Evolutionary conservation across 495 filamentous ascomycete species (phyloP).

Genomic region (Hypoxylon cercidicola): DNA sequence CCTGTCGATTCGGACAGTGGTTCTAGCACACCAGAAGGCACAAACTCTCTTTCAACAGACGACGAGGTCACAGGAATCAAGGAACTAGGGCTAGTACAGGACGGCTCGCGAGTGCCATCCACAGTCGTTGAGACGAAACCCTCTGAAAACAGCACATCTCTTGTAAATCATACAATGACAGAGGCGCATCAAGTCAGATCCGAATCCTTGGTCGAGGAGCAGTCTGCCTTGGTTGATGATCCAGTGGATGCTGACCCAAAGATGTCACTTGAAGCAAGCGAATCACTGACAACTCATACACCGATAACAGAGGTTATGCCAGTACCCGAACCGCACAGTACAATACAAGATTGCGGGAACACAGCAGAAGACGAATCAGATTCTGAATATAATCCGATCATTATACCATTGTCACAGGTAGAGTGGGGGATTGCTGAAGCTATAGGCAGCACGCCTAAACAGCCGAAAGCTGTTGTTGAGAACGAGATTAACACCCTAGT

Average conservation of each 20-base stretch:
- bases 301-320: background rate
- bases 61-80: background rate
- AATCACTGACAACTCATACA: background rate
- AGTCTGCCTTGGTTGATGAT: conserved; percentile 30
- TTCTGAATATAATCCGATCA: conserved; percentile 9
- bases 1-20: background rate
- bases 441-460: background rate
- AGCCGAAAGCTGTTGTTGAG: background rate
- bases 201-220: conserved; percentile 21
- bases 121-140: background rate
- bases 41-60: background rate
- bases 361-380: conserved; percentile 11
- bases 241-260: conserved; percentile 20
- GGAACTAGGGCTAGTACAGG: background rate
- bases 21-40: background rate
- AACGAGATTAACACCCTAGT: background rate
- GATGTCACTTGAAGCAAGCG: background rate
- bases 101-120: background rate
- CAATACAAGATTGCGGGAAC: background rate
- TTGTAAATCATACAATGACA: background rate
- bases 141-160: background rate
- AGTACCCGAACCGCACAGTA: background rate
- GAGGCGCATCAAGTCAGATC: background rate
- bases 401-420: conserved; percentile 16
- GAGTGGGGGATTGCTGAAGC: conserved; percentile 16